Conservation (phyloP, 2,329 filamentous ascomycete genomes). For the Truncatella angustata region DNA sequence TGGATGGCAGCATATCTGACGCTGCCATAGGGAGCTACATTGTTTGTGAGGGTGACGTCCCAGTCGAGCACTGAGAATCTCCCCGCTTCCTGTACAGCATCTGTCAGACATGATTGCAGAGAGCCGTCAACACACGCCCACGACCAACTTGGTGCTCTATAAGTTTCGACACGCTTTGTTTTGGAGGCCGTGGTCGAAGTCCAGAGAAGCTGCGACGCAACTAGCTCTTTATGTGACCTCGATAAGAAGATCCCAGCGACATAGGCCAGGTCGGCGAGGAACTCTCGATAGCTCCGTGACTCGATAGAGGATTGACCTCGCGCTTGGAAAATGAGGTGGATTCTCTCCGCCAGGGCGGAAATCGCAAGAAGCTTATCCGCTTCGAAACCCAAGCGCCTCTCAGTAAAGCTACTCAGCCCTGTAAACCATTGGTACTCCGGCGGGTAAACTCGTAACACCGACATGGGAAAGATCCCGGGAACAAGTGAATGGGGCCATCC, state of each 20-base stretch:
- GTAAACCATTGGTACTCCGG: slow-evolving; percentile 12
- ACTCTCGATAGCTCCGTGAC: background rate
- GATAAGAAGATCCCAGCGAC: slow-evolving; percentile 1
- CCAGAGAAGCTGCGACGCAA: background rate
- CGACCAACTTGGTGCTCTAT: slow-evolving; percentile 15
- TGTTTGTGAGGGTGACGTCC: background rate
- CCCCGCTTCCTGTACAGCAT: background rate
- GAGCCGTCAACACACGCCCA: slow-evolving; percentile 17
- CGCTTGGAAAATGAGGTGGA: slow-evolving; percentile 10
- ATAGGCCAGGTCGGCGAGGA: background rate
- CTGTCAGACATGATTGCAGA: background rate
- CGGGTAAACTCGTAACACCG: slow-evolving; percentile 16
- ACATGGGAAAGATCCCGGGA: slow-evolving; percentile 13
- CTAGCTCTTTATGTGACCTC: background rate
- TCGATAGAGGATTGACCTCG: slow-evolving; percentile 11
- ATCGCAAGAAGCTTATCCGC: slow-evolving; percentile 20
- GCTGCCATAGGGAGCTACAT: background rate
- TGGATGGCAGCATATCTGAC: background rate
- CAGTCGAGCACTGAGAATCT: background rate
- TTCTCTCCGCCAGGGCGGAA: slow-evolving; percentile 16
- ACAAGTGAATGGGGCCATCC: slow-evolving; percentile 16
- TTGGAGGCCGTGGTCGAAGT: slow-evolving; percentile 3
- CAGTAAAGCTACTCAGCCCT: slow-evolving; percentile 13
- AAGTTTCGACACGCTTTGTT: background rate
- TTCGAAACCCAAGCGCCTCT: slow-evolving; percentile 12